Base-by-base conservation (phyloP, 2,329 filamentous ascomycete genomes). In the Fusarium chaquense region DNA sequence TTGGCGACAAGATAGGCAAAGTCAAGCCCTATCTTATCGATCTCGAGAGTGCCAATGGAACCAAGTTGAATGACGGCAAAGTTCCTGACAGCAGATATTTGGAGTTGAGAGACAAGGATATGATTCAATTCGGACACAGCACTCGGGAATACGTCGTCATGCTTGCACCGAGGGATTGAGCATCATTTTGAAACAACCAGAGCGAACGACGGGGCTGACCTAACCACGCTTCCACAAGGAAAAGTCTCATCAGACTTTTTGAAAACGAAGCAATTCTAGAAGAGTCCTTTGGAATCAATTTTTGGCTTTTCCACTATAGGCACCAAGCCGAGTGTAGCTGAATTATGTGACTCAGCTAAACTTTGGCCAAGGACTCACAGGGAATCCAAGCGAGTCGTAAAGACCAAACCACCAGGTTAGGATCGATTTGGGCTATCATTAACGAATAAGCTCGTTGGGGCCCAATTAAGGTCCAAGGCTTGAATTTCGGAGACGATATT, bases 61-160 rank as follows among this genome's bases (percentile, higher is more conserved):
- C 95, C 4, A 85, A 82, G 59, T 83, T 99, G 70, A 98, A 98
- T 76, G 90, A 89, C 35, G 89, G 93, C 65, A 84, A 83, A 73
- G 82, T 97, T 5, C 91, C 93, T 3, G 85, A 87, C 16, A 92
- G 92, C 75, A 86, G 94, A 66, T 99, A 94, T 79, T 83, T 97
- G 54, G 95, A 99, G 80, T 81, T 98, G 58, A 87, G 90, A 77
- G 91, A 96, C 78, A 94, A 94, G 81, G 96, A 99, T 79, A 89
- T 99, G 77, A 79, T 99, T 61, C 89, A 89, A 76, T 97, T 99
- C 81, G 96, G 94, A 12, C 86, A 92, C 63, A 97, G 93, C 77
- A 91, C 92, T 62, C 88, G 94, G 74, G 96, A 99, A 81, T 99
- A 98, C 79, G 93, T 99, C n/a, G 80, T 98, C 63, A 96, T 98